Percentiles rank a stretch among this genome's conserved stretches.
These are phyloP conservation scores for Talaromyces sp. DNA, from an alignment of 2,329 filamentous ascomycete species.

Conservation along the genomic window DNA sequence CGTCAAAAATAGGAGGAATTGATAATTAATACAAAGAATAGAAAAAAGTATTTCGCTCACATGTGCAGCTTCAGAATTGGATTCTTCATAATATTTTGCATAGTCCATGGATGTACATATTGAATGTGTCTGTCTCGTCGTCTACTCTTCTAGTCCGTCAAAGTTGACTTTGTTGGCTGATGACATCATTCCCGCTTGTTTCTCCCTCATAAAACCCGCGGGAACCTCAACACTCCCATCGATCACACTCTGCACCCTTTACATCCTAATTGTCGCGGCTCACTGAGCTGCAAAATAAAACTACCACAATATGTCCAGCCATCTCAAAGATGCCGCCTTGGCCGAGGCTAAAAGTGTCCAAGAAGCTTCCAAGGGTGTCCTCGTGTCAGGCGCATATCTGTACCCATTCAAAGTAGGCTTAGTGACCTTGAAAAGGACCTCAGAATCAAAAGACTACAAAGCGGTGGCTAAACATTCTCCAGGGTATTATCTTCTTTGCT, in stretches of 20 bases:
- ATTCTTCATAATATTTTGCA: no score
- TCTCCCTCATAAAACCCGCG: neutral
- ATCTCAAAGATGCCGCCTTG: slow-evolving; percentile 59
- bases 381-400: slow-evolving; percentile 75
- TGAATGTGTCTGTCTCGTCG: no score
- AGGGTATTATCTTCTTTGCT: slow-evolving; percentile 65
- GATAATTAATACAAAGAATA: no score
- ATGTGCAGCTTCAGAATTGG: no score
- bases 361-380: slow-evolving; percentile 67
- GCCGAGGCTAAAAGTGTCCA: slow-evolving; percentile 73
- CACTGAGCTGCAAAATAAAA: neutral
- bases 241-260: neutral
- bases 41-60: no score
- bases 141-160: no score
- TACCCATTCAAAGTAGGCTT: slow-evolving; percentile 73
- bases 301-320: slow-evolving; percentile 44
- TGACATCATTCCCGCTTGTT: neutral
- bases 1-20: no score
- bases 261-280: neutral
- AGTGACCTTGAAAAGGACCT: neutral
- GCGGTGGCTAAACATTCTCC: no score
- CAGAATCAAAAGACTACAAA: no score
- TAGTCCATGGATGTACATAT: no score
- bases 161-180: neutral
- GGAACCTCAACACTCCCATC: neutral